Evolutionary conservation across 768 basidiomycete species (phyloP), one percentile per base, ranked within the genome.

Genomic region (Austroboletus eburneus): DNA sequence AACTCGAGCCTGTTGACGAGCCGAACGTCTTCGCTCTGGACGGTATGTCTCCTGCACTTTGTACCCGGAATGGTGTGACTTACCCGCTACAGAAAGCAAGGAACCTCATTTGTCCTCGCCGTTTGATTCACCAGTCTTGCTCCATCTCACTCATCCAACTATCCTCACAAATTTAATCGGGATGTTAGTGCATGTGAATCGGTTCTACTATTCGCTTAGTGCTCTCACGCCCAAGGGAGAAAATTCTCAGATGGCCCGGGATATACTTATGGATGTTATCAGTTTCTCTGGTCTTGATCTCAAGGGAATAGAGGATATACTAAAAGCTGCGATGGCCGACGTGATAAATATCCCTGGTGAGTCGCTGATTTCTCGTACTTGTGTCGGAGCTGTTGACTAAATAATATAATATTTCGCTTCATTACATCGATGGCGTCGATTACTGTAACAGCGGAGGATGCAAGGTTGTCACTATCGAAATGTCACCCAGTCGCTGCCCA

Each of bases 231-330:
- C 85, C 25, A 76, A 74, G 34, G 76, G 73, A 49, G 82, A 85
- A 62, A 81, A 72, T 49, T 72, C 83, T 5, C 77, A 79, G 43
- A 78, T 84, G 29, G 85, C 85, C 1, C 79, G 77, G 56, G 75
- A 78, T 34, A 68, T 80, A 29, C 66, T 90, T 2, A 57, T 81
- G 42, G 87, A 89, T 59, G 59, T 77, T 18, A 72, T 89, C 14
- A 76, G 80, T 54, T 75, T 70, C 52, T 85, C 83, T 30, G 85
- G 85, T 13, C 66, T 90, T 30, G 72, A 87, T 52, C 66, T 90
- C 36, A 67, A 61, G 36, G 72, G 61, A 0, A 58, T 91, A 48
- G 73, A 78, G 22, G 51, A 64, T 5, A 52, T 80, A 32, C 66
- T 90, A 2, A 71, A 67, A 43, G 52, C 74, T 70, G 61, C 39